Percentiles rank a stretch among this genome's conserved stretches.
Evolutionary conservation across 495 filamentous ascomycete genomes (phyloP).

Genomic region (Eremomyces bilateralis): DNA sequence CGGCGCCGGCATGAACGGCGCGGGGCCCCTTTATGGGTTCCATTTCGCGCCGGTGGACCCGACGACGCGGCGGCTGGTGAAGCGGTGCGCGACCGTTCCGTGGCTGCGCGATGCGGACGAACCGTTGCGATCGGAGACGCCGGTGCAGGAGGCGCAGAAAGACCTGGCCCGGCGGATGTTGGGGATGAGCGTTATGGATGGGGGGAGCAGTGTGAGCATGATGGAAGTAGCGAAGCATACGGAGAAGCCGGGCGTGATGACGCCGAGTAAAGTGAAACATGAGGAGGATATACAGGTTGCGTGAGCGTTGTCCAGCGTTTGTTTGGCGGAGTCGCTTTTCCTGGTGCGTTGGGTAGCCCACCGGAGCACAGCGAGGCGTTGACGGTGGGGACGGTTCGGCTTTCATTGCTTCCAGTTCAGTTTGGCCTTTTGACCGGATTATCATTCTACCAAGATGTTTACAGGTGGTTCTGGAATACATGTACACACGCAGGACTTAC

Average conservation of each 20-base stretch:
- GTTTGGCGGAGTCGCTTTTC: too few relatives aligned
- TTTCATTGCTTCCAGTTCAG: too few relatives aligned
- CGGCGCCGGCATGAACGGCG: background rate
- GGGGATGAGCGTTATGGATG: constrained; percentile 13
- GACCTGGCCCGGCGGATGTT: constrained; percentile 11
- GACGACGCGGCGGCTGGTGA: constrained; percentile 66
- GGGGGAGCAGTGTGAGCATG: constrained; percentile 23
- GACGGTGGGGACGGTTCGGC: too few relatives aligned
- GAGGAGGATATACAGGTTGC: too few relatives aligned
- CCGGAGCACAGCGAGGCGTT: too few relatives aligned
- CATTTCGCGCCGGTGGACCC: constrained; percentile 87
- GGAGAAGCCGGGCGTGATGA: constrained; percentile 70
- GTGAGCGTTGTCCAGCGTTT: too few relatives aligned
- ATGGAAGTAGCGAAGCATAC: constrained; percentile 56
- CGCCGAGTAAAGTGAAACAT: too few relatives aligned
- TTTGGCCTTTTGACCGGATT: too few relatives aligned
- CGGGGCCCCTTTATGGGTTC: constrained; percentile 16
- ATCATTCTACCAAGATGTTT: too few relatives aligned
- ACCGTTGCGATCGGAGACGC: background rate
- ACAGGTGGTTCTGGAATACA: too few relatives aligned
- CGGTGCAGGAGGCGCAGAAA: constrained; percentile 5
- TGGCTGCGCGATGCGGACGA: constrained; percentile 38
- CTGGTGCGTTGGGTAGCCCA: too few relatives aligned
- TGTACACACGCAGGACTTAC: too few relatives aligned
- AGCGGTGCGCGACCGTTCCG: constrained; percentile 57